Percentiles rank a stretch among this genome's conserved stretches.
These are phyloP conservation scores for Xylaria castorea DNA, from an alignment of 495 filamentous ascomycete genomes.

Conservation along the genomic window DNA sequence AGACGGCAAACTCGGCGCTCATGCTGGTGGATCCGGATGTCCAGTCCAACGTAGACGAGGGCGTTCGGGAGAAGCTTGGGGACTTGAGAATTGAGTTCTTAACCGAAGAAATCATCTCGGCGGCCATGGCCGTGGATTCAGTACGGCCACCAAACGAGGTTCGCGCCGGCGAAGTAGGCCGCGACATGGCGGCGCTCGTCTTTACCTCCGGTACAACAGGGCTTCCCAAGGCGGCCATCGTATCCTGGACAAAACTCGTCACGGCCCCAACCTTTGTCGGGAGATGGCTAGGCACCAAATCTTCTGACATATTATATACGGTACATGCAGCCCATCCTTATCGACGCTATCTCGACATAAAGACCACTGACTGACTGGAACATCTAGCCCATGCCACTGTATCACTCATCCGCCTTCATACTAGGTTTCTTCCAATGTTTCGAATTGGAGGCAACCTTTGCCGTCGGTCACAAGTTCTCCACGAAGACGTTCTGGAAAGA, in stretches of 20 bases:
- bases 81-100: conserved; percentile 67
- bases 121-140: conserved; percentile 62
- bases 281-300: conserved; percentile 63
- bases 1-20: conserved; percentile 70
- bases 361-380: conserved; percentile 23
- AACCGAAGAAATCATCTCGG: conserved; percentile 66
- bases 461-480: conserved; percentile 82
- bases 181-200: conserved; percentile 76
- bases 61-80: conserved; percentile 49
- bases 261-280: conserved; percentile 60
- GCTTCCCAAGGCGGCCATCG: conserved; percentile 86
- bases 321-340: conserved; percentile 48
- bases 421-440: conserved; percentile 71
- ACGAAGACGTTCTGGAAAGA: conserved; percentile 84
- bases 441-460: conserved; percentile 66
- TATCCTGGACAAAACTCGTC: conserved; percentile 75
- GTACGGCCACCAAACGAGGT: conserved; percentile 68
- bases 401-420: conserved; percentile 82
- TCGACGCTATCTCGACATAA: background rate
- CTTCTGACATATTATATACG: conserved; percentile 80
- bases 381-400: conserved; percentile 85
- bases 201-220: conserved; percentile 92
- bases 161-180: conserved; percentile 56
- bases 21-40: conserved; percentile 79
- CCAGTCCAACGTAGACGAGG: conserved; percentile 53